Conservation (phyloP, 805 yeast genomes). For the Pichia cephalocereana region DNA sequence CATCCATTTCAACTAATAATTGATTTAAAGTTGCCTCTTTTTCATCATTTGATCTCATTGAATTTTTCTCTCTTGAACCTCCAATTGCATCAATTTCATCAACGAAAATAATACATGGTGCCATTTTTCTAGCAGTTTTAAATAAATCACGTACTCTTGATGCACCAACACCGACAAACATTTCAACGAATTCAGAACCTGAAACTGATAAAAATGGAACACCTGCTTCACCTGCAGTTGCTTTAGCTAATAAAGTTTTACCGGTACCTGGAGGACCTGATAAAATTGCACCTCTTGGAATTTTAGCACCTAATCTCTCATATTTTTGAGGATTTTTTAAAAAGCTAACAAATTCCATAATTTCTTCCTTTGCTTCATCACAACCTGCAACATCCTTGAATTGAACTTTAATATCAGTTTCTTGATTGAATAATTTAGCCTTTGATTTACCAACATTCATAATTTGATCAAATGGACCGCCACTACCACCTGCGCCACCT, state of each 20-base stretch:
- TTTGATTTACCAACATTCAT: conserved; percentile 82
- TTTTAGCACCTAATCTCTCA: conserved; percentile 90
- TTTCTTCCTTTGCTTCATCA: conserved; percentile 93
- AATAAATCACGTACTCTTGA: conserved; percentile 94
- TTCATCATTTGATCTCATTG: conserved; percentile 91
- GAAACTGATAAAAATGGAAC: conserved; percentile 95
- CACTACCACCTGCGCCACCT: conserved; percentile 46
- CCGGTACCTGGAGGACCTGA: conserved; percentile 99
- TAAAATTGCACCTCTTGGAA: conserved; percentile 95
- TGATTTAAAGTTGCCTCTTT: conserved; percentile 95
- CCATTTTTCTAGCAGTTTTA: conserved; percentile 83
- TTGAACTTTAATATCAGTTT: conserved; percentile 78
- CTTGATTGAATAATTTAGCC: conserved; percentile 86
- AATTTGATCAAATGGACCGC: conserved; percentile 67
- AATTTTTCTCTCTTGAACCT: conserved; percentile 55
- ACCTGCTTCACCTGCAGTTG: conserved; percentile 99
- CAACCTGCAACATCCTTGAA: conserved; percentile 97
- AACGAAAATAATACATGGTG: conserved; percentile 93
- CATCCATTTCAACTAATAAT: conserved; percentile 97
- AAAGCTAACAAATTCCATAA: conserved; percentile 95
- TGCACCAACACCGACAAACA: conserved; percentile 99
- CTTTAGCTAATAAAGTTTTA: conserved; percentile 92
- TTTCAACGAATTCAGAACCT: conserved; percentile 96
- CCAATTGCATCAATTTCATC: conserved; percentile 99
- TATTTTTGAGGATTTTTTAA: conserved; percentile 84